phyloP scores from a whole-genome alignment of 768 basidiomycete species.

The Lyophyllum semitale region DNA sequence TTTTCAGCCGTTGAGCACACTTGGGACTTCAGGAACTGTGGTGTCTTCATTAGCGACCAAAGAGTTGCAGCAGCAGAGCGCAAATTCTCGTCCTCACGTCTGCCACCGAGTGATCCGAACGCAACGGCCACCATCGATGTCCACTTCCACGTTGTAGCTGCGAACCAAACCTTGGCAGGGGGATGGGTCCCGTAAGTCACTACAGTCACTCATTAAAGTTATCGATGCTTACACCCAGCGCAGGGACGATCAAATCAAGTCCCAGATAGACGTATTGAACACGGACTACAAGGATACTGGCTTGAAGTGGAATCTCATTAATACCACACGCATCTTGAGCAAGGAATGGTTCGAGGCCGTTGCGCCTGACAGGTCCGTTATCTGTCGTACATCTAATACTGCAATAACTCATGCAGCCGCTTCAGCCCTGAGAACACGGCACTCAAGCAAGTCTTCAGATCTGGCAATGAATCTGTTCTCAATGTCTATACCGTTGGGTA shows the following conservation, averaged over 20 bases:
- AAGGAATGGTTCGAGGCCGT: constrained; percentile 46
- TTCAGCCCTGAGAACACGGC: constrained; percentile 32
- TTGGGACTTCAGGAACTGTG: constrained; percentile 31
- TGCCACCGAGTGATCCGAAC: constrained; percentile 27
- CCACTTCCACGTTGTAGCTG: constrained; percentile 32
- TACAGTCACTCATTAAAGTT: not conserved
- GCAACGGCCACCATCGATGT: constrained; percentile 31
- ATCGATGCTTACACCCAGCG: not conserved
- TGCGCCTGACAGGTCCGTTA: too few relatives aligned
- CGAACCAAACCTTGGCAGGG: constrained; percentile 31
- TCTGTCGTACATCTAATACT: too few relatives aligned
- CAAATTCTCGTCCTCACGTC: constrained; percentile 35
- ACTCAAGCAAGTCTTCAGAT: constrained; percentile 42
- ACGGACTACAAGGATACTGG: constrained; percentile 35
- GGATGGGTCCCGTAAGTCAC: constrained; percentile 41
- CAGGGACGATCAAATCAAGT: constrained; percentile 35
- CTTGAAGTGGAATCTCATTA: constrained; percentile 35
- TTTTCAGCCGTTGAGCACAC: not conserved
- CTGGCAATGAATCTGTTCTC: constrained; percentile 33
- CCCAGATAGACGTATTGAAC: constrained; percentile 45
- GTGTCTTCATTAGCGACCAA: constrained; percentile 35
- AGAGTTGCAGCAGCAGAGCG: constrained; percentile 35
- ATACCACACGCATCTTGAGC: constrained; percentile 40
- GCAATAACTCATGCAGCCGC: too few relatives aligned
- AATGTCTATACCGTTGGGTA: constrained; percentile 39